phyloP scores from a whole-genome alignment of 257 asterid species.

The Craterostigma plantagineum region DNA sequence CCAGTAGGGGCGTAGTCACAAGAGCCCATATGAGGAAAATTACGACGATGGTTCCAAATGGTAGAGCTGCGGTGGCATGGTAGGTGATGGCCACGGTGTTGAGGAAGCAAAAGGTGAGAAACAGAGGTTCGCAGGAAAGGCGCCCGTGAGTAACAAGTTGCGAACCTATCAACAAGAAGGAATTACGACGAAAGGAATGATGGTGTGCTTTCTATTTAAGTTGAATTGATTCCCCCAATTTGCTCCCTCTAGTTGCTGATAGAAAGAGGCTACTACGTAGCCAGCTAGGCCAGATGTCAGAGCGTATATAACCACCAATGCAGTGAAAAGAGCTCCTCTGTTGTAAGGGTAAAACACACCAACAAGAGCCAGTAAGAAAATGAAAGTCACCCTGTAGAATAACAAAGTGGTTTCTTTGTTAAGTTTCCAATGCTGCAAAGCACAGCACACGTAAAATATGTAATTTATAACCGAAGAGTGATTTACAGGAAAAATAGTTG shows the following conservation, averaged over 20 bases:
- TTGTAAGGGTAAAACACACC: conserved; percentile 60
- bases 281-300: conserved; percentile 57
- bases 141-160: conserved; percentile 52
- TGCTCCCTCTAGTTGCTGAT: conserved; percentile 59
- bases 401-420: no score
- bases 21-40: conserved; percentile 81
- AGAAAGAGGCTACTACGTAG: conserved; percentile 46
- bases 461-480: background rate
- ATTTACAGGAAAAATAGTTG: conserved; percentile 59
- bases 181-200: background rate
- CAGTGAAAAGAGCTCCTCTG: conserved; percentile 49
- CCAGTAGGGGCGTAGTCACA: conserved; percentile 65
- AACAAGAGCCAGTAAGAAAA: conserved; percentile 48
- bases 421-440: no score
- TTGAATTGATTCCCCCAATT: conserved; percentile 36
- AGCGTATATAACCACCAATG: conserved; percentile 50
- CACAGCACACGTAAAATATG: background rate
- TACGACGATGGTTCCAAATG: conserved; percentile 75
- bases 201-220: no score
- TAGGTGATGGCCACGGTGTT: conserved; percentile 76
- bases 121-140: conserved; percentile 70
- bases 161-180: conserved; percentile 34
- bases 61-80: conserved; percentile 78
- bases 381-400: conserved; percentile 31
- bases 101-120: conserved; percentile 72